A percentile compares a stretch with the other conserved stretches of the same genome.
These are phyloP conservation scores for Glebionis coronaria DNA, from an alignment of 129 eudicot genomes.

Conservation along the genomic window DNA sequence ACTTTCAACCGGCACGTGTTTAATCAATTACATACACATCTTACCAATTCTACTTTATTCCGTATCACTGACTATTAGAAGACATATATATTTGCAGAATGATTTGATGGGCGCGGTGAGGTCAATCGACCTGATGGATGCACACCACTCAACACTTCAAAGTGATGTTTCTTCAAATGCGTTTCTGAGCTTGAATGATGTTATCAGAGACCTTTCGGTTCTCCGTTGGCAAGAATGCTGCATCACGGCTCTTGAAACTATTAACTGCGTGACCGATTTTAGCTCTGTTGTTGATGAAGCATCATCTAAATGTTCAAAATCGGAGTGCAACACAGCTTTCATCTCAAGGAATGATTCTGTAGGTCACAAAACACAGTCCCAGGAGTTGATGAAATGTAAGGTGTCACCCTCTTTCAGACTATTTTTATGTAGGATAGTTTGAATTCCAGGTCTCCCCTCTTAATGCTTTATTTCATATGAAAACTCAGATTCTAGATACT, in stretches of 20 bases:
- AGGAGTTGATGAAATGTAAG: no score
- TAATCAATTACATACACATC: background rate
- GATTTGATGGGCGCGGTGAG: slow-evolving; percentile 32
- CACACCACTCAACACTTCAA: slow-evolving; percentile 30
- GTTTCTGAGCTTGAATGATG: slow-evolving; percentile 28
- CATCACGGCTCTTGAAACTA: slow-evolving; percentile 32
- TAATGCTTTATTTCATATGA: no score
- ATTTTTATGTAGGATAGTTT: no score
- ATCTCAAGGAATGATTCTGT: no score
- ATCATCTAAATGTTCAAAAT: slow-evolving; percentile 1
- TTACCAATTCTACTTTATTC: background rate
- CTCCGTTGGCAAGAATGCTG: slow-evolving; percentile 42
- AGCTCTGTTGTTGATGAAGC: slow-evolving; percentile 20
- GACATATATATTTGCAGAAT: slow-evolving; percentile 23
- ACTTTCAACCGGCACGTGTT: background rate
- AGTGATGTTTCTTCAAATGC: slow-evolving; percentile 38
- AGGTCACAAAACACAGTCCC: no score
- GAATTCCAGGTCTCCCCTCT: no score
- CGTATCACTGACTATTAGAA: background rate
- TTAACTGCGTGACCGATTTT: slow-evolving; percentile 21
- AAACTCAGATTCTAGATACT: no score
- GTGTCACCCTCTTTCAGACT: no score
- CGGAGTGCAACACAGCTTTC: no score
- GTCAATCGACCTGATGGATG: slow-evolving; percentile 39
- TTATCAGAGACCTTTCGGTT: slow-evolving; percentile 25